These are phyloP conservation scores for Domatiomyces catenatus DNA, from an alignment of 2,329 filamentous ascomycete species.

Conservation along the genomic window DNA sequence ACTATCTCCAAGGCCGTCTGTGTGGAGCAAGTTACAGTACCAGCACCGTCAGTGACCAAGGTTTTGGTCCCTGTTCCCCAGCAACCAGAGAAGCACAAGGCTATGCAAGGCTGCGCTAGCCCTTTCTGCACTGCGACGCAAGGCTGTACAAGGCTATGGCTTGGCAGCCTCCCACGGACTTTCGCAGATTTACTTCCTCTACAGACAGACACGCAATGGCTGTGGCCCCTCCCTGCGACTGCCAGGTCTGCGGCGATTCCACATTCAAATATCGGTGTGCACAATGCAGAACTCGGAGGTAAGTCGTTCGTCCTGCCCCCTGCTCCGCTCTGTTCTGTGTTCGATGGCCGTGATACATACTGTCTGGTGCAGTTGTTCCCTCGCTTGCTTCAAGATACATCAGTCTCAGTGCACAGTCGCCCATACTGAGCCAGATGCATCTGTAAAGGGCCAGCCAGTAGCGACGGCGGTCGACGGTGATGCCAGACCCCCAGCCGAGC, in stretches of 20 bases:
- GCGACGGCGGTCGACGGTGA: neutral
- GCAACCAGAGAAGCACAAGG: neutral
- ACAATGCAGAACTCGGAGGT: constrained; percentile 19
- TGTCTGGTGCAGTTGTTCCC: constrained; percentile 26
- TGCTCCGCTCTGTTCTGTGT: neutral
- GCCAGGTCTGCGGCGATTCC: constrained; percentile 17
- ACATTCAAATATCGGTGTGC: constrained; percentile 22
- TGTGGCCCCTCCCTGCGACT: neutral
- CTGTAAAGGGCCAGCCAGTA: neutral
- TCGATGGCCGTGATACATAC: constrained; percentile 2
- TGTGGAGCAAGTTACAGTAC: neutral
- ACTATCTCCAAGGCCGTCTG: neutral
- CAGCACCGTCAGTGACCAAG: neutral
- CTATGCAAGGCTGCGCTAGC: neutral
- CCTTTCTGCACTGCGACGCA: neutral
- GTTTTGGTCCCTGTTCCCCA: neutral
- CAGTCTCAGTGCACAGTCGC: constrained; percentile 26
- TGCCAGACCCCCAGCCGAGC: constrained; percentile 6
- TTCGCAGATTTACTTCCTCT: neutral
- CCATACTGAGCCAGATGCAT: constrained; percentile 13
- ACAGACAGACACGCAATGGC: too few species aligned
- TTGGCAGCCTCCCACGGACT: neutral
- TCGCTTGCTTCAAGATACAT: constrained; percentile 31
- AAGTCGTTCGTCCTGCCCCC: constrained; percentile 4
- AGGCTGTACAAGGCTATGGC: neutral